These are phyloP conservation scores for Xylaria palmicola DNA, from an alignment of 495 filamentous ascomycete species.

Conservation along the genomic window DNA sequence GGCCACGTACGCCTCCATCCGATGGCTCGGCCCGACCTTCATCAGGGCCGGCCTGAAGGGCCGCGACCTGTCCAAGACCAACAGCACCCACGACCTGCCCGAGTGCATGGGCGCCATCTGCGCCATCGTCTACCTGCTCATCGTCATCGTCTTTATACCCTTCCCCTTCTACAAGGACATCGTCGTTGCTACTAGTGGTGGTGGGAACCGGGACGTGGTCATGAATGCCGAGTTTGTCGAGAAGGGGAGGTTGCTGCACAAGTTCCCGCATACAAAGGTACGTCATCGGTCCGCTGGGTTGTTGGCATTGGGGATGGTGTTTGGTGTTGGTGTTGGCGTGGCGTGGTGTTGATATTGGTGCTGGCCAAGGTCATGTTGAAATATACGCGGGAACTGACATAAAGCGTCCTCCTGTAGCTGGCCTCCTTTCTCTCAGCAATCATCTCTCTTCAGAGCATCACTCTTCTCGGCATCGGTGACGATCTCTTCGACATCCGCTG, in stretches of 20 bases:
- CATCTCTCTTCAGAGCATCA: slow-evolving; percentile 83
- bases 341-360: too few species aligned
- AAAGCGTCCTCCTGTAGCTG: slow-evolving; percentile 53
- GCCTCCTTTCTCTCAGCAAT: slow-evolving; percentile 94
- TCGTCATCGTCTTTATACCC: slow-evolving; percentile 86
- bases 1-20: slow-evolving; percentile 75
- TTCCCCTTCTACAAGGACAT: slow-evolving; percentile 99
- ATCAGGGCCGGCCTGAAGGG: slow-evolving; percentile 88
- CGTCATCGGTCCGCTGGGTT: not conserved
- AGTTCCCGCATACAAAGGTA: slow-evolving; percentile 90
- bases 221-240: slow-evolving; percentile 65
- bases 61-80: slow-evolving; percentile 80
- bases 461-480: slow-evolving; percentile 89
- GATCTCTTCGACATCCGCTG: slow-evolving; percentile 98
- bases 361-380: too few species aligned
- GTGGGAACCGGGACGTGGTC: slow-evolving; percentile 85
- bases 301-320: too few species aligned
- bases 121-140: slow-evolving; percentile 85
- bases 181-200: slow-evolving; percentile 90
- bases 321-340: too few species aligned
- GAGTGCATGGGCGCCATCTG: slow-evolving; percentile 98
- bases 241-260: slow-evolving; percentile 76
- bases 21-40: slow-evolving; percentile 92
- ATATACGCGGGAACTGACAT: too few species aligned
- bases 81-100: slow-evolving; percentile 71